These are phyloP conservation scores for Stagonosporopsis rhizophila DNA, from an alignment of 2,329 filamentous ascomycete species.

Conservation along the genomic window DNA sequence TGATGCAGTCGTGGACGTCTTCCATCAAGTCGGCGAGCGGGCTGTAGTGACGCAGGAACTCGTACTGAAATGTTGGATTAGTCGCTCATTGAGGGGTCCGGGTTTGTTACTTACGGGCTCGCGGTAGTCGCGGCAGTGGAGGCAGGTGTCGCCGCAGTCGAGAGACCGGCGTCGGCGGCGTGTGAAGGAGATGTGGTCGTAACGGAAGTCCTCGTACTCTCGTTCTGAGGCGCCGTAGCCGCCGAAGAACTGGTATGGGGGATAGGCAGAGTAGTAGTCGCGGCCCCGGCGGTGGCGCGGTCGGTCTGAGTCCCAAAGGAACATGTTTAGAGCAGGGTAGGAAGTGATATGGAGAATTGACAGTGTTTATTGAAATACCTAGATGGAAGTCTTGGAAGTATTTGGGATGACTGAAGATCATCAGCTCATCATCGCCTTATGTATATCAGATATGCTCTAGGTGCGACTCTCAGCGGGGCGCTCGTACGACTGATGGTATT, in stretches of 20 bases:
- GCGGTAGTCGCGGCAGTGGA: conserved; percentile 2
- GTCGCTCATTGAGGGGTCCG: neutral
- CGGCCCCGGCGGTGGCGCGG: neutral
- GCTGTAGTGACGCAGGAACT: neutral
- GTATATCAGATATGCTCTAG: neutral
- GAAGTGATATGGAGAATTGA: neutral
- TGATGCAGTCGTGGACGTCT: conserved; percentile 1
- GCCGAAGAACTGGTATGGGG: neutral
- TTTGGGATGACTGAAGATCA: neutral
- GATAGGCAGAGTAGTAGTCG: neutral
- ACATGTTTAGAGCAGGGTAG: neutral
- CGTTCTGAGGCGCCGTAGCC: neutral
- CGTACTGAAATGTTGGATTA: neutral
- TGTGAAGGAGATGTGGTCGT: neutral
- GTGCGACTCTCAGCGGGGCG: neutral
- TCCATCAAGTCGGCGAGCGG: neutral
- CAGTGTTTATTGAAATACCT: too few species aligned
- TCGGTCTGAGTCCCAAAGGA: neutral
- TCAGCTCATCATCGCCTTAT: neutral
- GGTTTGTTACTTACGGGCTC: neutral
- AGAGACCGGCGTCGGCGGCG: neutral
- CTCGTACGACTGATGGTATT: neutral
- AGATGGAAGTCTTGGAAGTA: neutral
- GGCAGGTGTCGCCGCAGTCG: neutral
- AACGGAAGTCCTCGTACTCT: neutral